Percentiles rank a stretch among this genome's conserved stretches.
phyloP scores from a whole-genome alignment of 192 early-diverging fungal species.

The Backusella luteola region DNA sequence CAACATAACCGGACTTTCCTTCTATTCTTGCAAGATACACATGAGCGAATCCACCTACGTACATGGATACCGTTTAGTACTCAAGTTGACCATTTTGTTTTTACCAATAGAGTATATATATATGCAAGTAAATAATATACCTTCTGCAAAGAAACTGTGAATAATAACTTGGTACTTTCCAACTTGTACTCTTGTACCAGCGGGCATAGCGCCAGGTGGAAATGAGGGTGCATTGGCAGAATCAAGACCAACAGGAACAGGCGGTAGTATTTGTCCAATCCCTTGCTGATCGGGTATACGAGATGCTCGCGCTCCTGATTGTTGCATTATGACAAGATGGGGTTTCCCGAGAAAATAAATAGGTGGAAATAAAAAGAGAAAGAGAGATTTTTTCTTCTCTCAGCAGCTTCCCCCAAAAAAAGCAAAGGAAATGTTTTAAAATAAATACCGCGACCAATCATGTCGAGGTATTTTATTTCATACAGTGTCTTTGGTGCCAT shows the following conservation, averaged over 20 bases:
- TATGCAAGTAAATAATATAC: slow-evolving; percentile 31
- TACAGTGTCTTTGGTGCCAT: neutral
- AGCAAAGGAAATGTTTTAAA: slow-evolving; percentile 2
- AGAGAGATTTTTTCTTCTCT: neutral
- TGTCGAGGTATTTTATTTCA: neutral
- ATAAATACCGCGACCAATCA: neutral
- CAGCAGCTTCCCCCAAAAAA: neutral
- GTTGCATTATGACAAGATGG: slow-evolving; percentile 7
- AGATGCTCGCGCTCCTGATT: slow-evolving; percentile 17
- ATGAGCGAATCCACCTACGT: slow-evolving; percentile 84
- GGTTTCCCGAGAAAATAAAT: neutral
- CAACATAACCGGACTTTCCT: slow-evolving; percentile 54
- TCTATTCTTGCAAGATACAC: slow-evolving; percentile 76
- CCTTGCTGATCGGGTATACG: slow-evolving; percentile 40
- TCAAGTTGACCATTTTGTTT: neutral
- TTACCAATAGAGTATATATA: neutral
- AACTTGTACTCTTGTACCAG: slow-evolving; percentile 61
- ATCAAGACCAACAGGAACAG: slow-evolving; percentile 32
- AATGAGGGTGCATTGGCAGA: slow-evolving; percentile 23
- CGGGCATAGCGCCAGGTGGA: slow-evolving; percentile 59
- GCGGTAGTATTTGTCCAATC: slow-evolving; percentile 34
- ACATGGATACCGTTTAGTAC: neutral
- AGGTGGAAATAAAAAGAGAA: neutral
- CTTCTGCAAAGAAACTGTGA: slow-evolving; percentile 78
- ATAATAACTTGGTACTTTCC: slow-evolving; percentile 58